A percentile compares a stretch with the other conserved stretches of the same genome.
Evolutionary conservation across 2,329 filamentous ascomycete species (phyloP).

Genomic region (Zasmidium citrigriseum): DNA sequence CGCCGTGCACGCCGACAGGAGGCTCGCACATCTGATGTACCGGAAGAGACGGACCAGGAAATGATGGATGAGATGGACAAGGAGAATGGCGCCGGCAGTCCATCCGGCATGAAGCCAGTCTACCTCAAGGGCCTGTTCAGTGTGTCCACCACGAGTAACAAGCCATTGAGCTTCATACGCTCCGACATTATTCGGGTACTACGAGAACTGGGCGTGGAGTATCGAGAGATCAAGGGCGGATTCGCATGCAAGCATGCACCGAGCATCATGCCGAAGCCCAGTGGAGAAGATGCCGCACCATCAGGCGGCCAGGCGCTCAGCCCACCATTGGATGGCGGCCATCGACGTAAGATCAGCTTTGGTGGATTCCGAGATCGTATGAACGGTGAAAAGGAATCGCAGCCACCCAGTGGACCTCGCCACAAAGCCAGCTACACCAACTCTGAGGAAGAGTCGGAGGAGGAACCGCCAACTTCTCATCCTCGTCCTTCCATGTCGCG

Average conservation of each 20-base stretch:
- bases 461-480: slow-evolving; percentile 25
- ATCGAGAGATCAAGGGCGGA: slow-evolving; percentile 86
- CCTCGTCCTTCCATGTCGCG: slow-evolving; percentile 38
- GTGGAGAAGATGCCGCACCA: slow-evolving; percentile 37
- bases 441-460: slow-evolving; percentile 43
- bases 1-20: slow-evolving; percentile 63
- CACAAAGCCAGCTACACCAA: slow-evolving; percentile 78
- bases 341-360: slow-evolving; percentile 81
- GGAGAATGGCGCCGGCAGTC: slow-evolving; percentile 53
- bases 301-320: slow-evolving; percentile 59
- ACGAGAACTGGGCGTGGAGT: slow-evolving; percentile 85
- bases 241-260: slow-evolving; percentile 87
- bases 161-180: slow-evolving; percentile 81
- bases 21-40: slow-evolving; percentile 71
- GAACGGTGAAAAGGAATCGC: slow-evolving; percentile 63
- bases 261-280: slow-evolving; percentile 79
- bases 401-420: slow-evolving; percentile 57
- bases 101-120: slow-evolving; percentile 87
- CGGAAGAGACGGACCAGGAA: slow-evolving; percentile 88
- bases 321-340: slow-evolving; percentile 51
- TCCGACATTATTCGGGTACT: slow-evolving; percentile 88
- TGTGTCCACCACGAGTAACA: slow-evolving; percentile 92
- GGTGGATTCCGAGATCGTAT: slow-evolving; percentile 67
- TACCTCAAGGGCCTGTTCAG: slow-evolving; percentile 96
- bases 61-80: slow-evolving; percentile 58